phyloP scores from a whole-genome alignment of 805 yeast genomes.

The Metschnikowia lochheadii region DNA sequence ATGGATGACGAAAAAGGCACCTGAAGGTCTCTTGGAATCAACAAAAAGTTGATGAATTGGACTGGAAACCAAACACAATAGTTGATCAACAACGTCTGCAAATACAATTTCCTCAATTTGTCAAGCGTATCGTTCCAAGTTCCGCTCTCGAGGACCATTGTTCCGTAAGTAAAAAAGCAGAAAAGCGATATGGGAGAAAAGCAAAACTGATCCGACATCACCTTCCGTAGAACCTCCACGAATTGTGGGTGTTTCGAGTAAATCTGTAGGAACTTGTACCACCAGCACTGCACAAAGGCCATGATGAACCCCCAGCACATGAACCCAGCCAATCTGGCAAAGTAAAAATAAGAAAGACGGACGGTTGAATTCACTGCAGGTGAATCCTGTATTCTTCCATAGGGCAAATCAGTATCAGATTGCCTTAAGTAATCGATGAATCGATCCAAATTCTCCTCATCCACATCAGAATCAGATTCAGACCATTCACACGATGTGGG shows the following conservation, averaged over 20 bases:
- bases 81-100: slow-evolving; percentile 63
- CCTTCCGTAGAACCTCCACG: slow-evolving; percentile 81
- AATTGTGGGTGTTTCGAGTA: slow-evolving; percentile 80
- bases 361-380: slow-evolving; percentile 2
- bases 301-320: slow-evolving; percentile 83
- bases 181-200: slow-evolving; percentile 84
- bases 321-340: slow-evolving; percentile 70
- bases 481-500: background rate
- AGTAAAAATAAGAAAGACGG: slow-evolving; percentile 47
- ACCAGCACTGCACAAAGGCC: slow-evolving; percentile 79
- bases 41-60: slow-evolving; percentile 67
- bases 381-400: background rate
- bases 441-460: slow-evolving; percentile 29
- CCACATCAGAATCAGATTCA: slow-evolving; percentile 18
- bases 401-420: slow-evolving; percentile 18
- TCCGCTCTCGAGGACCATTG: slow-evolving; percentile 74
- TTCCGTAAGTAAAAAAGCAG: slow-evolving; percentile 79
- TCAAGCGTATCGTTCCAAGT: slow-evolving; percentile 56
- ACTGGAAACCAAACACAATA: slow-evolving; percentile 81
- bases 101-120: slow-evolving; percentile 63
- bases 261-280: slow-evolving; percentile 84
- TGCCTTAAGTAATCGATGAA: slow-evolving; percentile 32
- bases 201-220: slow-evolving; percentile 81
- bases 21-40: slow-evolving; percentile 69
- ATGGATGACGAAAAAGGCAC: slow-evolving; percentile 86